Evolutionary conservation across 129 eudicot genomes (phyloP).

Genomic region (Artemisia tridentata): DNA sequence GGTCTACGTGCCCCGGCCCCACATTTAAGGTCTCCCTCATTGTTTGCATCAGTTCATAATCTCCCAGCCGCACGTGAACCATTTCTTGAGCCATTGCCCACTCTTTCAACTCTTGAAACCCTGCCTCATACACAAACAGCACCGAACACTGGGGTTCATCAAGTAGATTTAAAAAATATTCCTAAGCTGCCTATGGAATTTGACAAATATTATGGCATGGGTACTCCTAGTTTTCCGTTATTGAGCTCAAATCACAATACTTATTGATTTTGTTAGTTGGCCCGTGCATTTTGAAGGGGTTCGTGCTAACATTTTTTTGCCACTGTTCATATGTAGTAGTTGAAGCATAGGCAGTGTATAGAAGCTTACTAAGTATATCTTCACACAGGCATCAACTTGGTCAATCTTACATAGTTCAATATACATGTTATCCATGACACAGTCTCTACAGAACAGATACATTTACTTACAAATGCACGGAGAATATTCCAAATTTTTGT

Average conservation of each 20-base stretch:
- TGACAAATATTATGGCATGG: conserved; percentile 12
- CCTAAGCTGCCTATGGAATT: background rate
- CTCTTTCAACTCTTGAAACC: conserved; percentile 15
- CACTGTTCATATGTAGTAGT: conserved; percentile 7
- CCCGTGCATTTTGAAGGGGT: background rate
- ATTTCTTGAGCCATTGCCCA: conserved; percentile 2
- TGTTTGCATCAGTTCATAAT: conserved; percentile 16
- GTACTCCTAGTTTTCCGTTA: conserved; percentile 5
- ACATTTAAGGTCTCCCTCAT: conserved; percentile 32
- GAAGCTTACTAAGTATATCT: conserved; percentile 1
- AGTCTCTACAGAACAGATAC: background rate
- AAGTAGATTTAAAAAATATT: background rate
- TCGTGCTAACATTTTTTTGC: conserved; percentile 21
- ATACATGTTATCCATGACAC: background rate
- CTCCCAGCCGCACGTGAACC: conserved; percentile 2
- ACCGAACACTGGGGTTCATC: conserved; percentile 3
- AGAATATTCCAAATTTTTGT: background rate
- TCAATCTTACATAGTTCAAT: background rate
- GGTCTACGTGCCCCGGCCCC: conserved; percentile 50
- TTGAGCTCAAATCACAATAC: conserved; percentile 11
- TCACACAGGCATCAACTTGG: conserved; percentile 11
- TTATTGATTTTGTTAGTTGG: conserved; percentile 14
- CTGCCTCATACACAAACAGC: conserved; percentile 3
- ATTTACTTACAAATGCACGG: background rate
- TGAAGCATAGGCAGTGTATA: conserved; percentile 19